phyloP scores from a whole-genome alignment of 1,284 basidiomycete genomes.

The Pulchroboletus neoregius region DNA sequence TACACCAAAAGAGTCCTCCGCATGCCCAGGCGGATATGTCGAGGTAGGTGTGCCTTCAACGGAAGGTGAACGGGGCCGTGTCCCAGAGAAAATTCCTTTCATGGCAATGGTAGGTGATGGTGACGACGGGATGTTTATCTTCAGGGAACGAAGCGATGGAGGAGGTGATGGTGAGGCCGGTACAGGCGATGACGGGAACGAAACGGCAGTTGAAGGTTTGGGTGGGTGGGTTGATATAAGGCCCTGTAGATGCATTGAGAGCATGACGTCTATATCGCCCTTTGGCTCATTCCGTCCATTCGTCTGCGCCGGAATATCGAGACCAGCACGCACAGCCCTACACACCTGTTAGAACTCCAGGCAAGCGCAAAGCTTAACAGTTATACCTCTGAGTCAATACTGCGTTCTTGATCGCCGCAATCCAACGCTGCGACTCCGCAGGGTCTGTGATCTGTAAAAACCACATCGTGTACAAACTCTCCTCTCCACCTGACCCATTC shows the following conservation, averaged over 20 bases:
- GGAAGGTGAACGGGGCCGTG: conserved; percentile 57
- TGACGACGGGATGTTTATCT: conserved; percentile 20
- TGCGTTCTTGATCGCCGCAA: conserved; percentile 63
- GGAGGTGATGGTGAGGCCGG: conserved; percentile 45
- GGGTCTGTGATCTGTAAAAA: conserved; percentile 60
- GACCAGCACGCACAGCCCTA: conserved; percentile 63
- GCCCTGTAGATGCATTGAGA: conserved; percentile 69
- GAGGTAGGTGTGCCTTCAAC: conserved; percentile 37
- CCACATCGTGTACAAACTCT: conserved; percentile 41
- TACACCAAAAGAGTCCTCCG: conserved; percentile 51
- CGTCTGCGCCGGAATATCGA: conserved; percentile 46
- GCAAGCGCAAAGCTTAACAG: neutral
- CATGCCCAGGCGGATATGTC: conserved; percentile 17
- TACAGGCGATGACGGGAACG: conserved; percentile 17
- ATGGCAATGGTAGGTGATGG: conserved; percentile 30
- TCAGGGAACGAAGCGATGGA: conserved; percentile 43
- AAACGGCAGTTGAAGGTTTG: conserved; percentile 14
- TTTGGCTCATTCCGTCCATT: conserved; percentile 53
- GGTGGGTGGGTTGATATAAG: conserved; percentile 38
- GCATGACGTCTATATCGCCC: conserved; percentile 76
- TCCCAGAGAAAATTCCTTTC: conserved; percentile 55
- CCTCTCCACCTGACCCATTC: conserved; percentile 24
- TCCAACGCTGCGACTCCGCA: conserved; percentile 66
- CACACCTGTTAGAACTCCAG: conserved; percentile 4
- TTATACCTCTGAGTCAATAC: conserved; percentile 65